Evolutionary conservation across 306 rosid genomes (phyloP).

Genomic region (Cucurbita argyrosperma): DNA sequence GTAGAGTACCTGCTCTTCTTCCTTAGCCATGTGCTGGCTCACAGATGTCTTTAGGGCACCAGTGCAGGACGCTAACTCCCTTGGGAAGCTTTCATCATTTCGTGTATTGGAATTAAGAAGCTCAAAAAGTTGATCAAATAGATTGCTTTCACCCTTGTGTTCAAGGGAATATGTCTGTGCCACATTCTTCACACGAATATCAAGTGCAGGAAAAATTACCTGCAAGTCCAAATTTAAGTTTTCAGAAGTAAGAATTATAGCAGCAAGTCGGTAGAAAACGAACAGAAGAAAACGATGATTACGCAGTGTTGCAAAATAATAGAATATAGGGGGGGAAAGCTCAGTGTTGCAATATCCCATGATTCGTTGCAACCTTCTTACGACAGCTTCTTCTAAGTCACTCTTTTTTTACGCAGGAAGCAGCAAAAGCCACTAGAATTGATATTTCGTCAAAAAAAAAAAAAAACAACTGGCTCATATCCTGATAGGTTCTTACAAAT

Average conservation of each 20-base stretch:
- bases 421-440: background rate
- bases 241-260: slow-evolving; percentile 11
- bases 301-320: too few species aligned
- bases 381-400: background rate
- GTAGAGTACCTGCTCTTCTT: slow-evolving; percentile 82
- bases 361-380: background rate
- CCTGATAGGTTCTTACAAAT: background rate
- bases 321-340: background rate
- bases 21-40: slow-evolving; percentile 99
- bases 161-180: slow-evolving; percentile 96
- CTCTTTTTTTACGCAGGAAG: background rate
- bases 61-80: slow-evolving; percentile 92
- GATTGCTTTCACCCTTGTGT: slow-evolving; percentile 89
- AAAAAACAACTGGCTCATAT: background rate
- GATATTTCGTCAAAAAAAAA: background rate
- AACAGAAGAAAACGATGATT: background rate
- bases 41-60: slow-evolving; percentile 83
- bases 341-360: background rate
- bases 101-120: slow-evolving; percentile 47
- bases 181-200: slow-evolving; percentile 97
- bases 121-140: slow-evolving; percentile 75
- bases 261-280: slow-evolving; percentile 10
- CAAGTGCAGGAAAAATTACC: slow-evolving; percentile 98
- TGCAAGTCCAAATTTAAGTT: slow-evolving; percentile 23
- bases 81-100: slow-evolving; percentile 61